These are phyloP conservation scores for Paspalum notatum DNA, from an alignment of 176 grass and related monocot species.

Conservation along the genomic window DNA sequence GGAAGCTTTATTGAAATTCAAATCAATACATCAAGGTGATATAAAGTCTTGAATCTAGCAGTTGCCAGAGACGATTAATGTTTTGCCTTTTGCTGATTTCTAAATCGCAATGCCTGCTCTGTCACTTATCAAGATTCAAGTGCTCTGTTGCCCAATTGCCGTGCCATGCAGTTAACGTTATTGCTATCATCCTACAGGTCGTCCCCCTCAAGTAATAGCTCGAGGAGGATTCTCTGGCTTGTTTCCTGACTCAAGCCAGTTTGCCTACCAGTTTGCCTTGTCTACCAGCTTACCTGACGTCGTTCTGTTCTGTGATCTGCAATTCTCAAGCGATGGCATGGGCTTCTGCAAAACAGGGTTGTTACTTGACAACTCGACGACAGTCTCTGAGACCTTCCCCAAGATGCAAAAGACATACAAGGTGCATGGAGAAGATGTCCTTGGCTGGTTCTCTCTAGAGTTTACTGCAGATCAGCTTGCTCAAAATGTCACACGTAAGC, in stretches of 20 bases:
- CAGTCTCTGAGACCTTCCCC: slow-evolving; percentile 51
- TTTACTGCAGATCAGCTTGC: slow-evolving; percentile 72
- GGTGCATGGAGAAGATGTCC: slow-evolving; percentile 47
- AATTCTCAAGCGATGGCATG: slow-evolving; percentile 62
- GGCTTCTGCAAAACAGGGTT: slow-evolving; percentile 67
- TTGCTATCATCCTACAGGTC: slow-evolving; percentile 43
- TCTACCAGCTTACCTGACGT: slow-evolving; percentile 48
- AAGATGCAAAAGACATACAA: slow-evolving; percentile 60
- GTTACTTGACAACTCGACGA: slow-evolving; percentile 72
- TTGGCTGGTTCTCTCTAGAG: slow-evolving; percentile 82
- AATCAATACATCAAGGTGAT: too few species aligned
- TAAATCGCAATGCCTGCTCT: slow-evolving; percentile 1
- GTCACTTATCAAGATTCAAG: slow-evolving; percentile 4
- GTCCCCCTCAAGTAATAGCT: slow-evolving; percentile 66
- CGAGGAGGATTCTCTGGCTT: slow-evolving; percentile 84
- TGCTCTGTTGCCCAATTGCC: slow-evolving; percentile 18
- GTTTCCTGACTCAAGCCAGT: slow-evolving; percentile 71
- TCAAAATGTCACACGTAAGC: slow-evolving; percentile 83
- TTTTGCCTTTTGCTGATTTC: background rate
- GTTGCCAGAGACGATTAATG: too few species aligned
- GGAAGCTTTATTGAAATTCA: too few species aligned
- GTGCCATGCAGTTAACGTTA: slow-evolving; percentile 21
- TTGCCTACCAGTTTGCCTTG: slow-evolving; percentile 65
- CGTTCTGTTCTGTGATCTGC: slow-evolving; percentile 63
- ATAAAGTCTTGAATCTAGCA: too few species aligned